Percentiles rank a stretch among this genome's conserved stretches.
Conservation (phyloP, 2,329 filamentous ascomycete species). For the Herpomyces periplanetae region DNA sequence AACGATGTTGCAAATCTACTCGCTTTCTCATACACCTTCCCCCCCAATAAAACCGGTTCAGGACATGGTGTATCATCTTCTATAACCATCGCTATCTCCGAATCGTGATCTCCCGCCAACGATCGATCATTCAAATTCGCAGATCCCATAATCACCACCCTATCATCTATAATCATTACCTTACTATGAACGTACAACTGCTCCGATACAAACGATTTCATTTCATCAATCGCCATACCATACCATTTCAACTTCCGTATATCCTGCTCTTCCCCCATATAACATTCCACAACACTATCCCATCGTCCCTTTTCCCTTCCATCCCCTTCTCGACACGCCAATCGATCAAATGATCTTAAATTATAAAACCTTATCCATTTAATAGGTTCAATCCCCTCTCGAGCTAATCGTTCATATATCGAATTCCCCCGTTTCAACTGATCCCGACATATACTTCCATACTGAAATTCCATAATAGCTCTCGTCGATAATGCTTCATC, state of each 20-base stretch:
- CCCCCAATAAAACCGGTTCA: conserved; percentile 45
- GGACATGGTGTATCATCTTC: conserved; percentile 31
- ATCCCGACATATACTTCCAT: conserved; percentile 34
- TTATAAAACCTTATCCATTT: conserved; percentile 55
- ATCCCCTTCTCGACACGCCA: conserved; percentile 25
- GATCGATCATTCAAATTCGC: conserved; percentile 77
- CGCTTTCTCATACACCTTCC: conserved; percentile 28
- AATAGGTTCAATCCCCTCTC: conserved; percentile 24
- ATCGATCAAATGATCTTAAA: conserved; percentile 41
- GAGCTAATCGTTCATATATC: conserved; percentile 30
- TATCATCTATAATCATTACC: conserved; percentile 48
- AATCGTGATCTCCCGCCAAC: conserved; percentile 48
- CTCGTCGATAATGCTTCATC: conserved; percentile 34
- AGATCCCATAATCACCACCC: conserved; percentile 40
- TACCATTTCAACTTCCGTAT: conserved; percentile 43
- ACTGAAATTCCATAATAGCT: conserved; percentile 64
- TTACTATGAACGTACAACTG: conserved; percentile 87
- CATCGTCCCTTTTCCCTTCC: conserved; percentile 14
- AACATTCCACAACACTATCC: conserved; percentile 38
- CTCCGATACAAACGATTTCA: conserved; percentile 65
- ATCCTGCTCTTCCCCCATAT: conserved; percentile 37
- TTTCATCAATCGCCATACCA: conserved; percentile 25
- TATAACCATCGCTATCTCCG: conserved; percentile 59
- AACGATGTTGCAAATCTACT: conserved; percentile 38
- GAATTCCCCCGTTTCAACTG: no score